Evolutionary conservation across 2,329 filamentous ascomycete species (phyloP).

Genomic region (Talaromyces atroroseus): DNA sequence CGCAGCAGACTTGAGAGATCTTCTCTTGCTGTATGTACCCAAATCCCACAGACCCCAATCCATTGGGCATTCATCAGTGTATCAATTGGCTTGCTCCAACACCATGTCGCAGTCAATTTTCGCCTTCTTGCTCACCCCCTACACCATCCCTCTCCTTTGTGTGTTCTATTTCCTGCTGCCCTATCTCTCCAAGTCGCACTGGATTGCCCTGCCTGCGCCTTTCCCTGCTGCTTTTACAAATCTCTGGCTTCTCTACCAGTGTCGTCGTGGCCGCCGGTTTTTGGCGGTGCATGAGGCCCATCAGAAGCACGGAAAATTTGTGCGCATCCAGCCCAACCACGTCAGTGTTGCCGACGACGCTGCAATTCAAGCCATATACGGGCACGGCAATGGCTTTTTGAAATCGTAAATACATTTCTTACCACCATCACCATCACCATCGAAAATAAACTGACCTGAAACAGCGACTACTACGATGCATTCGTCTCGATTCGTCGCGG

Average conservation of each 20-base stretch:
- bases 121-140: constrained; percentile 26
- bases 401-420: constrained; percentile 51
- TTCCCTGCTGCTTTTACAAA: constrained; percentile 63
- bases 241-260: constrained; percentile 68
- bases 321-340: constrained; percentile 79
- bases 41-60: too few species aligned
- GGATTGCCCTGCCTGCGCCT: constrained; percentile 49
- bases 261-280: constrained; percentile 62
- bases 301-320: constrained; percentile 69
- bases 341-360: constrained; percentile 73
- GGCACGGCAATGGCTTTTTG: constrained; percentile 69
- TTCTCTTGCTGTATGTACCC: neutral
- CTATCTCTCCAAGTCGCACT: constrained; percentile 51
- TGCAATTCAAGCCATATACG: constrained; percentile 73
- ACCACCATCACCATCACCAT: constrained; percentile 25
- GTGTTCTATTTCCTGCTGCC: constrained; percentile 54
- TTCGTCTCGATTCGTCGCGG: constrained; percentile 83
- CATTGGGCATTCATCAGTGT: too few species aligned
- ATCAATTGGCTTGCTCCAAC: neutral
- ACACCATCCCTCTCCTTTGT: constrained; percentile 44
- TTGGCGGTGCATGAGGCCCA: constrained; percentile 64
- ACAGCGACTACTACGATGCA: constrained; percentile 79
- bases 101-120: constrained; percentile 8
- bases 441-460: neutral
- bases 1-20: too few species aligned